phyloP scores from a whole-genome alignment of 2,329 filamentous ascomycete genomes.

The Epicoccum sorghinum region DNA sequence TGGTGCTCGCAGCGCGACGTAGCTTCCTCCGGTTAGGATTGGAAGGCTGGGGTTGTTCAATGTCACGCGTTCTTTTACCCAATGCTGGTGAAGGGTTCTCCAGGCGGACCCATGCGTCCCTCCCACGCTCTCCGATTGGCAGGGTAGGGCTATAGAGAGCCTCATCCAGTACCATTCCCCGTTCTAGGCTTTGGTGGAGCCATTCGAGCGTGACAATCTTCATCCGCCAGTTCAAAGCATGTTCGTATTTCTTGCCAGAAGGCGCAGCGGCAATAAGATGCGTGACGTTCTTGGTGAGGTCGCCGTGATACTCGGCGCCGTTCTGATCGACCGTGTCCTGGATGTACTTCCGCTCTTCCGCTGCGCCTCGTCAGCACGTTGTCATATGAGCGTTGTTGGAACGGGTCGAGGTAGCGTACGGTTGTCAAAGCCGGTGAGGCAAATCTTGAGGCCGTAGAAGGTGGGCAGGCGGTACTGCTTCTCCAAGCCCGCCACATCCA shows the following conservation, averaged over 20 bases:
- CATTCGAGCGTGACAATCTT: constrained; percentile 82
- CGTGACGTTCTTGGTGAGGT: constrained; percentile 83
- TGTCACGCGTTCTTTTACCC: constrained; percentile 43
- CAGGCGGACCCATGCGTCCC: constrained; percentile 71
- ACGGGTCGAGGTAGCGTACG: constrained; percentile 46
- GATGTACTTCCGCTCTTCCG: constrained; percentile 71
- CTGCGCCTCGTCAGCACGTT: constrained; percentile 50
- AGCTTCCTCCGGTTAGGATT: constrained; percentile 73
- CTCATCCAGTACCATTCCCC: constrained; percentile 92
- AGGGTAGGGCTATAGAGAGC: constrained; percentile 78
- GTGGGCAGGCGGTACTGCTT: constrained; percentile 67
- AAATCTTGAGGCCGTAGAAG: constrained; percentile 68
- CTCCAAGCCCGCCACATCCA: constrained; percentile 75
- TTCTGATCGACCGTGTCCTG: constrained; percentile 70
- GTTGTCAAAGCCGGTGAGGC: constrained; percentile 73
- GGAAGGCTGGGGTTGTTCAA: constrained; percentile 35
- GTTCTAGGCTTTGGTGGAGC: constrained; percentile 80
- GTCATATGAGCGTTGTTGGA: background rate
- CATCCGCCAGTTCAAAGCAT: constrained; percentile 82
- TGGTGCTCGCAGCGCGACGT: constrained; percentile 84
- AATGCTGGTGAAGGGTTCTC: constrained; percentile 50
- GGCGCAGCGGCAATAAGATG: constrained; percentile 83
- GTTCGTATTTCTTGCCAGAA: constrained; percentile 86
- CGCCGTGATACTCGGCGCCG: constrained; percentile 84
- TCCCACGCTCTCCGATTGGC: constrained; percentile 72